Evolutionary conservation across 352 stramenopile genomes (phyloP).

Genomic region (Peronospora tabacina): DNA sequence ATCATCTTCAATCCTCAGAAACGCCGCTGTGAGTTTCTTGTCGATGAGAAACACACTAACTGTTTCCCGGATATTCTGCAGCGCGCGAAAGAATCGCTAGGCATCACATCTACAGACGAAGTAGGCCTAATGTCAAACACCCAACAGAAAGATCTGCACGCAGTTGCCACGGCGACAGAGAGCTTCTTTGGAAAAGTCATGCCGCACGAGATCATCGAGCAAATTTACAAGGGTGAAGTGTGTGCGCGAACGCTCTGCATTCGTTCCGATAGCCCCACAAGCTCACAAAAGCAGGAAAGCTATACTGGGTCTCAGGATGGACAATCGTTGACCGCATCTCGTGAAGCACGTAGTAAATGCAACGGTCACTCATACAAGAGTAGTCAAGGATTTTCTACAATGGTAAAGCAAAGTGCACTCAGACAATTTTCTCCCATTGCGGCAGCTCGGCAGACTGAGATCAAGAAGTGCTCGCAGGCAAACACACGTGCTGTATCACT

Average conservation of each 20-base stretch:
- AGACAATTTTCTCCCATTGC: constrained; percentile 3
- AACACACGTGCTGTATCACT: constrained; percentile 23
- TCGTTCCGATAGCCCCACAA: constrained; percentile 9
- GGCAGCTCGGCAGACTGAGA: constrained; percentile 17
- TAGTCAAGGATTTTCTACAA: constrained; percentile 2
- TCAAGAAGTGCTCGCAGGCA: constrained; percentile 21
- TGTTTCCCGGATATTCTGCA: constrained; percentile 48
- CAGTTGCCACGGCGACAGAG: constrained; percentile 15
- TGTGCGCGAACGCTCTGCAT: constrained; percentile 33
- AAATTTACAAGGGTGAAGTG: constrained; percentile 41
- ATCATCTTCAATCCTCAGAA: constrained; percentile 54
- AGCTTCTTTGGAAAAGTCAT: constrained; percentile 41
- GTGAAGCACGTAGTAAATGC: background rate
- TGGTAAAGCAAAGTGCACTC: constrained; percentile 3
- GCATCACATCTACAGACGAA: constrained; percentile 15
- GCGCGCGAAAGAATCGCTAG: constrained; percentile 32
- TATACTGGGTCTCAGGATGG: background rate
- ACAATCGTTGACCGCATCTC: background rate
- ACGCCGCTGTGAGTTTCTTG: constrained; percentile 44
- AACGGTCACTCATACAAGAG: background rate
- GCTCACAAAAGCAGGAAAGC: constrained; percentile 5
- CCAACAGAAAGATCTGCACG: constrained; percentile 28
- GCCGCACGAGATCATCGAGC: constrained; percentile 30
- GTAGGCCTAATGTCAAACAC: constrained; percentile 12
- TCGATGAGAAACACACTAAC: constrained; percentile 38